A percentile compares a stretch with the other conserved stretches of the same genome.
Evolutionary conservation across 192 early-diverging fungal genomes (phyloP).

Genomic region (Paraglomus occultum): DNA sequence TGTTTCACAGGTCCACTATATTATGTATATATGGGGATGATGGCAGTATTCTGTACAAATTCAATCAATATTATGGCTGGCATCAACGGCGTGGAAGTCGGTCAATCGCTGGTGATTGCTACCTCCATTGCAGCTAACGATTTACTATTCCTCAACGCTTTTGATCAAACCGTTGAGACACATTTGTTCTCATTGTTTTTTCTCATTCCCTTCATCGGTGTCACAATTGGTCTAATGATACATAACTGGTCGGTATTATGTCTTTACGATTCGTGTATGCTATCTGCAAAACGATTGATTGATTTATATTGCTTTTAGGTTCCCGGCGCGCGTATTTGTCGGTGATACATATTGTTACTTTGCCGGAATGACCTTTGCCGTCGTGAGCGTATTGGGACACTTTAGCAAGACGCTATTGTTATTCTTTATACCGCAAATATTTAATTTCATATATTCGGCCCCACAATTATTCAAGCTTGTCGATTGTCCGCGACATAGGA

Average conservation of each 20-base stretch:
- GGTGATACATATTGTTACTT: constrained; percentile 98
- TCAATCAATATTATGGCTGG: constrained; percentile 98
- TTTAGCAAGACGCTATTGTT: constrained; percentile 92
- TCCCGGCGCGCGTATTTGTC: constrained; percentile 88
- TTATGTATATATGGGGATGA: constrained; percentile 88
- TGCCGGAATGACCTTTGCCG: constrained; percentile 99
- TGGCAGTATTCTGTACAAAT: constrained; percentile 95
- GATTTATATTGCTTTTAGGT: constrained; percentile 46
- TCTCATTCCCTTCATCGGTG: constrained; percentile 89
- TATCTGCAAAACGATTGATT: not conserved
- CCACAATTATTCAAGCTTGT: constrained; percentile 95
- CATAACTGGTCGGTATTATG: constrained; percentile 77
- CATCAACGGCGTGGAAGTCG: constrained; percentile 96
- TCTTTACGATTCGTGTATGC: not conserved
- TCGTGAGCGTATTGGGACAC: constrained; percentile 91
- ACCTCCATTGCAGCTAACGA: constrained; percentile 78
- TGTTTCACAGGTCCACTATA: constrained; percentile 67
- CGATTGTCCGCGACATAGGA: constrained; percentile 92
- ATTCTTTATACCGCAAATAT: constrained; percentile 94
- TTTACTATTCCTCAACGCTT: constrained; percentile 59
- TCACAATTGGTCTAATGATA: constrained; percentile 73
- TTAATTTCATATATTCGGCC: constrained; percentile 95
- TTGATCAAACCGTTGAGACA: constrained; percentile 63
- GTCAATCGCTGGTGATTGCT: constrained; percentile 90
- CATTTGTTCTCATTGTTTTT: constrained; percentile 90